These are phyloP conservation scores for Fraxinus xanthoxyloides DNA, from an alignment of 305 asterid species.

Conservation along the genomic window DNA sequence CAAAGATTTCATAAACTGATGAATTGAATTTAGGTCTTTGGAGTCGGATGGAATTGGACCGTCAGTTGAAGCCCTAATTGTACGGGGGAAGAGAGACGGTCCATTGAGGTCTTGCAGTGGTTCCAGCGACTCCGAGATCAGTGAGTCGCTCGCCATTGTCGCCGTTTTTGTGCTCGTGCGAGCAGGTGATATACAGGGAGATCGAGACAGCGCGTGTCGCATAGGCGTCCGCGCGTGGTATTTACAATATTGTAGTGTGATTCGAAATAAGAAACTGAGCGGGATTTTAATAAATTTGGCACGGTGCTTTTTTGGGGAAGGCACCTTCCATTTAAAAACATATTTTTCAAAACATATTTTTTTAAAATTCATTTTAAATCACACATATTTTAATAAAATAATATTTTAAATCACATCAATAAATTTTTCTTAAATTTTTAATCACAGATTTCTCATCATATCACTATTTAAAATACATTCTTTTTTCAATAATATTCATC, in stretches of 20 bases:
- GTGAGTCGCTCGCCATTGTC: slow-evolving; percentile 37
- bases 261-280: background rate
- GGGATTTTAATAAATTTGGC: background rate
- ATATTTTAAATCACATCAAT: too few relatives aligned
- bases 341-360: too few relatives aligned
- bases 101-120: slow-evolving; percentile 54
- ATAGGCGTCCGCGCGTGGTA: background rate
- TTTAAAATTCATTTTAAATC: too few relatives aligned
- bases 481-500: too few relatives aligned
- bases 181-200: background rate
- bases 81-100: slow-evolving; percentile 53
- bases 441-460: too few relatives aligned
- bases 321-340: too few relatives aligned
- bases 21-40: slow-evolving; percentile 59
- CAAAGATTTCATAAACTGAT: slow-evolving; percentile 62
- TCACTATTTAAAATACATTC: too few relatives aligned
- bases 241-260: background rate
- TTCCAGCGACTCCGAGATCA: slow-evolving; percentile 35
- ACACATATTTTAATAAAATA: too few relatives aligned
- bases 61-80: slow-evolving; percentile 49
- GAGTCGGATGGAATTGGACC: slow-evolving; percentile 30
- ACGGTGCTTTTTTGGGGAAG: background rate
- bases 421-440: too few relatives aligned
- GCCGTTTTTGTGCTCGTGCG: slow-evolving; percentile 21
- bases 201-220: slow-evolving; percentile 12